Conservation (phyloP, 2,329 filamentous ascomycete genomes). For the Phoma sp. region DNA sequence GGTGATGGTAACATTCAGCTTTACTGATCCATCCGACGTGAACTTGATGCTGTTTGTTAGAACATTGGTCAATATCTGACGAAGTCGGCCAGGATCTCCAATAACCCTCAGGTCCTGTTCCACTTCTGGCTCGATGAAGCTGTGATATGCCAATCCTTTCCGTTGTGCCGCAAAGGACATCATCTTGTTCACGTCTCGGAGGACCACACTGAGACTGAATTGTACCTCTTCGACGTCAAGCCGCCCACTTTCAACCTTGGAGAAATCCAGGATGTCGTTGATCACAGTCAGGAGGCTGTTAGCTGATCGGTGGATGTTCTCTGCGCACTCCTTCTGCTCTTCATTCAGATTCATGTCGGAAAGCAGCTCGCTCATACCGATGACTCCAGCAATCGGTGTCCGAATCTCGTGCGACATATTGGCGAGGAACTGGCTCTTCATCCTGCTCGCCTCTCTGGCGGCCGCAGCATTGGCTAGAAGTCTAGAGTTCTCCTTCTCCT, state of each 20-base stretch:
- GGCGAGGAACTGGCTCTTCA: constrained; percentile 81
- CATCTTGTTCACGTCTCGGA: constrained; percentile 85
- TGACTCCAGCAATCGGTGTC: constrained; percentile 79
- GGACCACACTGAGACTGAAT: constrained; percentile 75
- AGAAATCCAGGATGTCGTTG: constrained; percentile 90
- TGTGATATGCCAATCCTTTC: constrained; percentile 76
- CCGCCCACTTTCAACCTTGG: constrained; percentile 80
- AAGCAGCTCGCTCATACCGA: constrained; percentile 79
- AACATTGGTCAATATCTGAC: constrained; percentile 83
- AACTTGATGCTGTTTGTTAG: constrained; percentile 62
- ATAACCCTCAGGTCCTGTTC: constrained; percentile 77
- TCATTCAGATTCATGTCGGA: constrained; percentile 70
- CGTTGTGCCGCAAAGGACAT: constrained; percentile 82
- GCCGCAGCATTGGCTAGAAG: constrained; percentile 77
- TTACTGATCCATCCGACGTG: constrained; percentile 50
- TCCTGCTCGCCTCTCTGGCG: constrained; percentile 78
- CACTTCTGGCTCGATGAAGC: constrained; percentile 68
- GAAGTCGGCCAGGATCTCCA: constrained; percentile 81
- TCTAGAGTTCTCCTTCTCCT: constrained; percentile 72
- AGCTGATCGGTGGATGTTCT: constrained; percentile 79
- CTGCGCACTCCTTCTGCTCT: constrained; percentile 77
- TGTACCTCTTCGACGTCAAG: constrained; percentile 82
- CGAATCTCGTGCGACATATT: constrained; percentile 85
- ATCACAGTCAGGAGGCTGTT: constrained; percentile 86
- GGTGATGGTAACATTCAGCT: constrained; percentile 68